These are phyloP conservation scores for Exophiala sideris DNA, from an alignment of 2,329 filamentous ascomycete species.

Conservation along the genomic window DNA sequence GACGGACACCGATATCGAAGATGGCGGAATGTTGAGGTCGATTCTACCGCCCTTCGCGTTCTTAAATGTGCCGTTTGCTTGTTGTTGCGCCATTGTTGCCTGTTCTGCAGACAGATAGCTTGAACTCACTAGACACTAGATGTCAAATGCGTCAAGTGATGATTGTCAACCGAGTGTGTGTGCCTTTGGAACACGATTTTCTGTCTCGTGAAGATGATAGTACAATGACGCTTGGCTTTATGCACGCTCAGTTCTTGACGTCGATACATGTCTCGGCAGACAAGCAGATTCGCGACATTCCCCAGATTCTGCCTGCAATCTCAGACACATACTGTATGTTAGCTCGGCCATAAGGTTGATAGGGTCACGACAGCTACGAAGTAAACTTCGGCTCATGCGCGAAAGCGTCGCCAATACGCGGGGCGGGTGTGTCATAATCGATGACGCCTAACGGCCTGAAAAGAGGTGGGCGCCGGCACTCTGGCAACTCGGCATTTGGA, in stretches of 20 bases:
- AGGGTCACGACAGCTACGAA: not conserved
- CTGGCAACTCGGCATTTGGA: not conserved
- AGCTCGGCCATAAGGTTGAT: not conserved
- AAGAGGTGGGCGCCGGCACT: not conserved
- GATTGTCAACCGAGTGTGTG: not conserved
- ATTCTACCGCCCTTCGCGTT: not conserved
- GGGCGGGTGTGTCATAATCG: not conserved
- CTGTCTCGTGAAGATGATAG: not conserved
- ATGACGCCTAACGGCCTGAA: not conserved
- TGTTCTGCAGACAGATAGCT: not conserved
- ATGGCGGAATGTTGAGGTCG: conserved; percentile 6
- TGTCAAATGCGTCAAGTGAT: not conserved
- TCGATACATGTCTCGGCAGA: no score
- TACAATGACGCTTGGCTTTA: not conserved
- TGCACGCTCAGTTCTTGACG: no score
- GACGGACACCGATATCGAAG: conserved; percentile 3
- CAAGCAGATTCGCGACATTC: no score
- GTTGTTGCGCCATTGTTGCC: not conserved
- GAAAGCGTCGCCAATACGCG: not conserved
- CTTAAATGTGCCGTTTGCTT: not conserved
- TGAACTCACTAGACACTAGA: not conserved
- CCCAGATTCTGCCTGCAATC: no score
- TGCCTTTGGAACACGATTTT: not conserved
- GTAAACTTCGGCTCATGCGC: not conserved
- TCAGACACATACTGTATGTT: no score